These are phyloP conservation scores for Hypoxylon lenormandii DNA, from an alignment of 495 filamentous ascomycete species.

Conservation along the genomic window DNA sequence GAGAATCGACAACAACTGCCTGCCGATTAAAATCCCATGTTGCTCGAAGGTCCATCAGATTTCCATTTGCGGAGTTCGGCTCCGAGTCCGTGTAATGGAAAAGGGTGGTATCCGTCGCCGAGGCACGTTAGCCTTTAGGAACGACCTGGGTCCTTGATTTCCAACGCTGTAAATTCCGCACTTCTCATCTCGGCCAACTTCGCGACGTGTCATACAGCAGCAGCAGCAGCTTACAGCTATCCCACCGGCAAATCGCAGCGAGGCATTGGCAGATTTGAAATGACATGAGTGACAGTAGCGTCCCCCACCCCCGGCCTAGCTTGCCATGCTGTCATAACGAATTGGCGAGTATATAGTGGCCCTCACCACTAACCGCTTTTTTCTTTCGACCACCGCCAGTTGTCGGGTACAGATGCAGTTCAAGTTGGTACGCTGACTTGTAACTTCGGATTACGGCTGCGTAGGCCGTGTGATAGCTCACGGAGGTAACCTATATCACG, in stretches of 20 bases:
- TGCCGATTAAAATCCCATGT: conserved; percentile 45
- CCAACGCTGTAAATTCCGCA: conserved; percentile 38
- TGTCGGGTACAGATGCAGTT: conserved; percentile 47
- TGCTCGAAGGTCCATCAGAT: conserved; percentile 27
- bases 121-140: conserved; percentile 27
- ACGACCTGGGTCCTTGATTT: conserved; percentile 32
- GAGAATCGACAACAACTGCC: conserved; percentile 44
- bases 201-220: conserved; percentile 49
- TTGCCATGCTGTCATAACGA: conserved; percentile 36
- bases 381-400: conserved; percentile 26
- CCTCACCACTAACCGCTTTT: conserved; percentile 32
- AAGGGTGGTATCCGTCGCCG: conserved; percentile 47
- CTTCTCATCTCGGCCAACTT: conserved; percentile 44
- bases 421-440: conserved; percentile 44
- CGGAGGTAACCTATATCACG: conserved; percentile 23
- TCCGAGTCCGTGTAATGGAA: conserved; percentile 44
- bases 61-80: conserved; percentile 47
- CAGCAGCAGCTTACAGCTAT: conserved; percentile 35
- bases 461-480: conserved; percentile 45
- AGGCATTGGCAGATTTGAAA: conserved; percentile 37
- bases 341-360: conserved; percentile 44
- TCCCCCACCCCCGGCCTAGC: conserved; percentile 31
- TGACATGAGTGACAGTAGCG: conserved; percentile 38
- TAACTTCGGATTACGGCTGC: conserved; percentile 45
- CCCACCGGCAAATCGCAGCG: conserved; percentile 45